These are phyloP conservation scores for Penicillium canescens DNA, from an alignment of 495 filamentous ascomycete genomes.

Conservation along the genomic window DNA sequence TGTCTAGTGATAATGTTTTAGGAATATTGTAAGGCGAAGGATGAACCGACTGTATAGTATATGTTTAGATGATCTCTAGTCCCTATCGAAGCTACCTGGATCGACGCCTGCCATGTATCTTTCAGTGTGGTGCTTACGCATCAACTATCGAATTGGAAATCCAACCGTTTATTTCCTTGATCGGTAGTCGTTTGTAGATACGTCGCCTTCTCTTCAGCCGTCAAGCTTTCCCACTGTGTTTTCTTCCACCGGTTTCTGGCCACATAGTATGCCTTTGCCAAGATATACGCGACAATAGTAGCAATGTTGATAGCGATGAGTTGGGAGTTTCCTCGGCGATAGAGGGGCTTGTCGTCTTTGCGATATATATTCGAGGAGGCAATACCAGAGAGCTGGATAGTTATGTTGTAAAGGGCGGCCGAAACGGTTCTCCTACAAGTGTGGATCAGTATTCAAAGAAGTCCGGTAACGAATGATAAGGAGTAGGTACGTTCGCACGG, in stretches of 20 bases:
- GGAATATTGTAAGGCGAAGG: no score
- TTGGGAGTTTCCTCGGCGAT: conserved; percentile 49
- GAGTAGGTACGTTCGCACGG: conserved; percentile 52
- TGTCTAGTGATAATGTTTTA: no score
- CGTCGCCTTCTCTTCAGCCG: conserved; percentile 16
- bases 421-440: no score
- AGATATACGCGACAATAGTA: conserved; percentile 36
- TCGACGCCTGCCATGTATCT: no score
- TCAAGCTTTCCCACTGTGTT: conserved; percentile 19
- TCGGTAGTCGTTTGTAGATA: conserved; percentile 37
- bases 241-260: conserved; percentile 31
- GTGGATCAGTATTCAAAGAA: no score
- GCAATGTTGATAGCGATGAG: conserved; percentile 48
- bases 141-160: conserved; percentile 34
- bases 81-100: no score
- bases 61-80: no score
- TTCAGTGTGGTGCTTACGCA: no score
- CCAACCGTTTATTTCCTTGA: conserved; percentile 37
- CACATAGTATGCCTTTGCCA: conserved; percentile 42
- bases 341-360: conserved; percentile 56
- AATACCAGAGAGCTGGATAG: conserved; percentile 49
- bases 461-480: conserved; percentile 11
- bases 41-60: no score
- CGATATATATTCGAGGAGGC: conserved; percentile 57
- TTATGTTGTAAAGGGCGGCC: conserved; percentile 56